Percentiles rank a stretch among this genome's conserved stretches.
phyloP scores from a whole-genome alignment of 2,329 filamentous ascomycete genomes.

The Ophiocordyceps camponoti-rufipedis region DNA sequence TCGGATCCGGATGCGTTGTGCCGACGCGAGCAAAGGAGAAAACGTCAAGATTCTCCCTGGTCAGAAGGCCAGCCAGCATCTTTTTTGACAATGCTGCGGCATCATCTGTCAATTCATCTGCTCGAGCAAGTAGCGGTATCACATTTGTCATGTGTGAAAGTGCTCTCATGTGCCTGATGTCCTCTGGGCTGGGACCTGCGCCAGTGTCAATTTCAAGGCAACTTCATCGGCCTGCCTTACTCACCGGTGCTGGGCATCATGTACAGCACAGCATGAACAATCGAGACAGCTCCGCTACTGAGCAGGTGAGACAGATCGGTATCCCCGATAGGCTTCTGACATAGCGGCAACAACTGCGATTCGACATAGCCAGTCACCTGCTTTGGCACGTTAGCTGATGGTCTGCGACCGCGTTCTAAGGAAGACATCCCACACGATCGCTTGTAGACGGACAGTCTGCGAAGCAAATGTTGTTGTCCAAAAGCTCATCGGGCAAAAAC shows the following conservation, averaged over 20 bases:
- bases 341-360: conserved; percentile 12
- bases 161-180: conserved; percentile 53
- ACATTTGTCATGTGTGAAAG: conserved; percentile 64
- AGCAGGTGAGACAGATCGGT: conserved; percentile 60
- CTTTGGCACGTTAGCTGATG: conserved; percentile 23
- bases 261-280: conserved; percentile 77
- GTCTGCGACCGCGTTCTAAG: background rate
- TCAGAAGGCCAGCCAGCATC: conserved; percentile 35
- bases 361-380: conserved; percentile 55
- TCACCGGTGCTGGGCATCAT: conserved; percentile 51
- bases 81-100: conserved; percentile 42
- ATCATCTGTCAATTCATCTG: conserved; percentile 46
- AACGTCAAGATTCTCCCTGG: conserved; percentile 36
- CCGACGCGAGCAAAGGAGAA: conserved; percentile 43
- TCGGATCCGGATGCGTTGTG: conserved; percentile 12
- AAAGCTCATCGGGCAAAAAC: conserved; percentile 48
- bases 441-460: conserved; percentile 58
- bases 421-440: conserved; percentile 29
- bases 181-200: conserved; percentile 19
- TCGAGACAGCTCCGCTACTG: conserved; percentile 63
- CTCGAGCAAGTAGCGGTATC: conserved; percentile 62
- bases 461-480: conserved; percentile 89
- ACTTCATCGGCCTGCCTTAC: conserved; percentile 6
- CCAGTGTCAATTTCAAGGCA: background rate
- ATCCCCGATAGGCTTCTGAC: conserved; percentile 42